These are phyloP conservation scores for Didymella arachidicola DNA, from an alignment of 2,329 filamentous ascomycete genomes.

Conservation along the genomic window DNA sequence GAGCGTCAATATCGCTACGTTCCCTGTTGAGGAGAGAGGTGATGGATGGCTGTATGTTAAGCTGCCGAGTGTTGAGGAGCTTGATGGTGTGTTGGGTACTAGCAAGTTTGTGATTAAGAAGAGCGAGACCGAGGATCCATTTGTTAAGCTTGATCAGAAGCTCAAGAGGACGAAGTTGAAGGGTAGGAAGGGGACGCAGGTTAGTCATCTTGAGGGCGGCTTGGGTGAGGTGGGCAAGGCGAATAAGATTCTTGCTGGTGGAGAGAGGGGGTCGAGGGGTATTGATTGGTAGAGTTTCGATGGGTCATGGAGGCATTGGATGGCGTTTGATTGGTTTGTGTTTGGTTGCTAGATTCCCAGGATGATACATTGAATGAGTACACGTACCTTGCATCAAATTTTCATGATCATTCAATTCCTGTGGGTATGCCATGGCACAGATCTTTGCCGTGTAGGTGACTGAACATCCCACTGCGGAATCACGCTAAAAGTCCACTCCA, in stretches of 20 bases:
- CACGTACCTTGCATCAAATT: neutral
- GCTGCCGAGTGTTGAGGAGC: constrained; percentile 79
- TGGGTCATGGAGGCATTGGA: neutral
- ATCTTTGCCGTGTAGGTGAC: neutral
- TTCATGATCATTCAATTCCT: neutral
- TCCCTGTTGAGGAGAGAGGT: constrained; percentile 74
- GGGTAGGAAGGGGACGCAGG: constrained; percentile 59
- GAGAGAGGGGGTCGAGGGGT: constrained; percentile 53
- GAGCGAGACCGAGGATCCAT: constrained; percentile 67
- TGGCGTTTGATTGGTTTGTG: constrained; percentile 4
- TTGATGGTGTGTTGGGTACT: constrained; percentile 81
- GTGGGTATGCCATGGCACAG: neutral
- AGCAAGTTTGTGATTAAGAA: constrained; percentile 79
- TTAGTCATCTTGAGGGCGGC: constrained; percentile 56
- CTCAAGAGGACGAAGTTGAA: constrained; percentile 58
- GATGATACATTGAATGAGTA: neutral
- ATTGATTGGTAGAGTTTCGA: constrained; percentile 53
- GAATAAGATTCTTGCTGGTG: constrained; percentile 55
- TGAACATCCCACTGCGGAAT: neutral
- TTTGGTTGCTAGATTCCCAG: constrained; percentile 11
- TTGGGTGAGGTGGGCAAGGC: constrained; percentile 55
- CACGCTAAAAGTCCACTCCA: neutral
- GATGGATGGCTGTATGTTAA: constrained; percentile 83
- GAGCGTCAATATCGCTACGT: constrained; percentile 80
- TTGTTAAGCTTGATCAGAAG: constrained; percentile 64